These are phyloP conservation scores for Candida hungchunana DNA, from an alignment of 805 yeast species.

Conservation along the genomic window DNA sequence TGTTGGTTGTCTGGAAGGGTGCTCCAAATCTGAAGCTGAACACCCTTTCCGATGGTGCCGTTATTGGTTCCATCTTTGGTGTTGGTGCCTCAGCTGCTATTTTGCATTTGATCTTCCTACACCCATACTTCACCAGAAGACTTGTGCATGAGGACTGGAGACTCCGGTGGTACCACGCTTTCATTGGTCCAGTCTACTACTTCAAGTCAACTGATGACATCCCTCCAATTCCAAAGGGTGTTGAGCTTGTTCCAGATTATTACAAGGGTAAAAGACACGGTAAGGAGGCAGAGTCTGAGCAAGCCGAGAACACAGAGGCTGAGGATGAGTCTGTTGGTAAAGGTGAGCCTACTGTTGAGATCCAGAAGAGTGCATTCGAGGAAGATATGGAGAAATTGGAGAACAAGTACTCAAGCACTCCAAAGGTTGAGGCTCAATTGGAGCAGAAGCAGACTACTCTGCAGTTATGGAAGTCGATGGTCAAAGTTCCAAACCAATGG, in stretches of 20 bases:
- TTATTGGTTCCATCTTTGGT: slow-evolving; percentile 58
- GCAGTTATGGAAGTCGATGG: slow-evolving; percentile 34
- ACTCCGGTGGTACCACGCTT: slow-evolving; percentile 50
- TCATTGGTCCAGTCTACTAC: slow-evolving; percentile 52
- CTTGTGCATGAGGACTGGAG: slow-evolving; percentile 64
- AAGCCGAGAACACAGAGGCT: slow-evolving; percentile 4
- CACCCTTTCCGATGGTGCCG: slow-evolving; percentile 47
- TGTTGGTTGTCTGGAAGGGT: slow-evolving; percentile 80
- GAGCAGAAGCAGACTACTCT: slow-evolving; percentile 32
- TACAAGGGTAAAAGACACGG: slow-evolving; percentile 53
- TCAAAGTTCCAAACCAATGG: slow-evolving; percentile 51
- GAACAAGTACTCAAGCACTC: slow-evolving; percentile 12
- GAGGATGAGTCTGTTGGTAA: slow-evolving; percentile 3
- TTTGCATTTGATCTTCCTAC: slow-evolving; percentile 49
- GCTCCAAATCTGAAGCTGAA: slow-evolving; percentile 63
- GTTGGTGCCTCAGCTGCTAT: slow-evolving; percentile 54
- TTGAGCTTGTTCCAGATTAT: slow-evolving; percentile 54
- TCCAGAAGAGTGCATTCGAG: slow-evolving; percentile 20
- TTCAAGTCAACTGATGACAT: slow-evolving; percentile 53
- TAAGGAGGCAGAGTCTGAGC: slow-evolving; percentile 3
- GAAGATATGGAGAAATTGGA: slow-evolving; percentile 21
- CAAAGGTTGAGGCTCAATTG: slow-evolving; percentile 14
- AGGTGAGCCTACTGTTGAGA: slow-evolving; percentile 20
- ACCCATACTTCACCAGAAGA: slow-evolving; percentile 60
- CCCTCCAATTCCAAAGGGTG: slow-evolving; percentile 65